phyloP scores from a whole-genome alignment of 2,329 filamentous ascomycete genomes.

The Harringtonia aguacate region DNA sequence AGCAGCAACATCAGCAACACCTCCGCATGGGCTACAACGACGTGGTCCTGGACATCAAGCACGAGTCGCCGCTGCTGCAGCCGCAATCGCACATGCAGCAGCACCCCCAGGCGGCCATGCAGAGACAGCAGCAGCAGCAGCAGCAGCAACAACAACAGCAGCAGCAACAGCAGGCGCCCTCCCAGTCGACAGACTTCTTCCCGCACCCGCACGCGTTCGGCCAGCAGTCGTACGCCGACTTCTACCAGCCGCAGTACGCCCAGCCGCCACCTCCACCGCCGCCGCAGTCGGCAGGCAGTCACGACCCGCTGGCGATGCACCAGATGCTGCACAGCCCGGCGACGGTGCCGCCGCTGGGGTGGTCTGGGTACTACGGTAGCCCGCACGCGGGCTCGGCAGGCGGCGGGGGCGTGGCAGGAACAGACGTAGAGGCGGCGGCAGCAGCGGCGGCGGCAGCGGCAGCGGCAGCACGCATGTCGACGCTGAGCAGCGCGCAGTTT shows the following conservation, averaged over 20 bases:
- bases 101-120: not conserved
- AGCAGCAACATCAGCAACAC: conserved; percentile 1
- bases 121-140: not conserved
- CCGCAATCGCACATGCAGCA: conserved; percentile 5
- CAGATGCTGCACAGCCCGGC: not conserved
- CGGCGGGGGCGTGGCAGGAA: no score
- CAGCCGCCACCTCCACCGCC: not conserved
- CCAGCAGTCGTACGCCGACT: conserved; percentile 6
- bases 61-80: conserved; percentile 1
- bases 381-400: not conserved
- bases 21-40: not conserved
- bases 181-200: conserved; percentile 5
- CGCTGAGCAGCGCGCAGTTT: conserved; percentile 4
- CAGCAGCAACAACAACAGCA: conserved; percentile 3
- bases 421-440: no score
- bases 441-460: not conserved
- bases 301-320: not conserved
- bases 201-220: conserved; percentile 4
- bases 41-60: not conserved
- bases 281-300: not conserved
- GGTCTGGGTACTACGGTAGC: no score
- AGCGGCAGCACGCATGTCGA: conserved; percentile 1
- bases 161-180: conserved; percentile 2
- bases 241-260: conserved; percentile 6
- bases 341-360: not conserved